Percentiles rank a stretch among this genome's conserved stretches.
Conservation (phyloP, 2,329 filamentous ascomycete species). For the Sclerotinia glacialis region DNA sequence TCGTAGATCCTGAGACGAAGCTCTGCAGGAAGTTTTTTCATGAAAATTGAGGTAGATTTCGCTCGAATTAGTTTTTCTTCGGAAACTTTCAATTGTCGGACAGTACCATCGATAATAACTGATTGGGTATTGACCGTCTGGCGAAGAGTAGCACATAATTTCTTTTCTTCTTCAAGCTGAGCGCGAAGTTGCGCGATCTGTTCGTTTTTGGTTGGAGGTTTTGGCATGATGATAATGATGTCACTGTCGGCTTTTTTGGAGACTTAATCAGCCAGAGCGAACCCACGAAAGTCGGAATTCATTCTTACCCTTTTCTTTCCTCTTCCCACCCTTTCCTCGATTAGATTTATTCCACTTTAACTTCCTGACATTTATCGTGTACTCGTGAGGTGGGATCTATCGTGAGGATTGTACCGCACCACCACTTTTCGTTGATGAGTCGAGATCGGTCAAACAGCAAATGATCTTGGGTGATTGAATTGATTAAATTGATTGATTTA, state of each 20-base stretch:
- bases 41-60: constrained; percentile 8
- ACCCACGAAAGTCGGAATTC: background rate
- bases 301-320: no score
- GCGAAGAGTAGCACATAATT: background rate
- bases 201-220: constrained; percentile 8
- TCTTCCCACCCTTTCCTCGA: background rate
- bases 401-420: background rate
- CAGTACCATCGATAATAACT: background rate
- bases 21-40: constrained; percentile 19
- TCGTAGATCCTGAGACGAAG: constrained; percentile 22
- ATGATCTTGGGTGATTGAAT: background rate
- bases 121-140: background rate
- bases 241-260: background rate
- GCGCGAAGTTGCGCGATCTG: constrained; percentile 12
- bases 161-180: constrained; percentile 16
- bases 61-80: constrained; percentile 4
- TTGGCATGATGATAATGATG: constrained; percentile 8
- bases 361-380: background rate
- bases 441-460: background rate
- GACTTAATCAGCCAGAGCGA: background rate
- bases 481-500: background rate
- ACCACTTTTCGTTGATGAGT: background rate
- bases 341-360: background rate
- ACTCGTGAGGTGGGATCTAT: background rate
- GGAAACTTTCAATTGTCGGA: background rate